These are phyloP conservation scores for Xerocomellus chrysenteron DNA, from an alignment of 768 basidiomycete genomes.

Conservation along the genomic window DNA sequence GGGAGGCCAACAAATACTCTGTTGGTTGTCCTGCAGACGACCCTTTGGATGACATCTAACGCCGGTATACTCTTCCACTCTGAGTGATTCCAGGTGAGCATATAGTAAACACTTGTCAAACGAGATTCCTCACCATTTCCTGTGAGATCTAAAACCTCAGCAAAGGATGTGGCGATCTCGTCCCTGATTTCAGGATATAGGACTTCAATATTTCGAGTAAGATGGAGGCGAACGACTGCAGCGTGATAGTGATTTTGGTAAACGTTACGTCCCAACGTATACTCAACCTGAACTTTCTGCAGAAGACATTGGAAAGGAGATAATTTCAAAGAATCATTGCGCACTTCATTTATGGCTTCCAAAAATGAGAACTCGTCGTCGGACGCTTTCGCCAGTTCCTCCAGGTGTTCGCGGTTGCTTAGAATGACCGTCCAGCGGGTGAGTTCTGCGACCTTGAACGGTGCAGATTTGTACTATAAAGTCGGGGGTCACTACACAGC, in stretches of 20 bases:
- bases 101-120: background rate
- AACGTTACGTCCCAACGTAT: conserved; percentile 39
- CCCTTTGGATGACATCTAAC: conserved; percentile 10
- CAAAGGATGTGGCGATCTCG: conserved; percentile 43
- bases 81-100: background rate
- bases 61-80: conserved; percentile 1
- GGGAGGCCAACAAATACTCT: conserved; percentile 47
- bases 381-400: conserved; percentile 6
- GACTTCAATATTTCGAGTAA: background rate
- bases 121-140: background rate
- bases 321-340: background rate
- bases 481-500: background rate
- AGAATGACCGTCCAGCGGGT: conserved; percentile 42
- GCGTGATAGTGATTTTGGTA: conserved; percentile 29
- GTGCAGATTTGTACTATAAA: conserved; percentile 3
- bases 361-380: conserved; percentile 37
- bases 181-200: conserved; percentile 33
- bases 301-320: background rate
- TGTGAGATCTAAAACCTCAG: conserved; percentile 33
- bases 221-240: conserved; percentile 20
- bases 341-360: conserved; percentile 35
- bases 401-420: conserved; percentile 16
- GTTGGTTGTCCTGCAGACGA: conserved; percentile 19
- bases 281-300: conserved; percentile 38
- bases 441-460: conserved; percentile 33